phyloP scores from a whole-genome alignment of 2,329 filamentous ascomycete species.

The Hysterium pulicare region DNA sequence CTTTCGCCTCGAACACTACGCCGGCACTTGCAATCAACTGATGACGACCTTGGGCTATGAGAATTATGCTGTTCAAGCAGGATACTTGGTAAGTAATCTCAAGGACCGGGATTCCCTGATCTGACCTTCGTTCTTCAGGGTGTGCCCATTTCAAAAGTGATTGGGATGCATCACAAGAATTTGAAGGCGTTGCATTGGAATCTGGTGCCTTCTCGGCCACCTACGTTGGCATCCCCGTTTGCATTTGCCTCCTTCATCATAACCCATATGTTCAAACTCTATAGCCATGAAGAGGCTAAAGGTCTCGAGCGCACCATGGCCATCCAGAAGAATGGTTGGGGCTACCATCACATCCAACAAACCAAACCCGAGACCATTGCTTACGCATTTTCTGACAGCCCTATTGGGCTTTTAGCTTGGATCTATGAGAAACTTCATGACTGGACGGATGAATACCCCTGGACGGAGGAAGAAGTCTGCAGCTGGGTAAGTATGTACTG shows the following conservation, averaged over 20 bases:
- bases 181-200: too few species aligned
- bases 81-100: constrained; percentile 62
- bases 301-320: constrained; percentile 51
- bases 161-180: too few species aligned
- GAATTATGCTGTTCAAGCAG: constrained; percentile 50
- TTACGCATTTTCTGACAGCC: constrained; percentile 64
- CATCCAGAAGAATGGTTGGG: constrained; percentile 53
- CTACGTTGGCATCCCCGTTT: too few species aligned
- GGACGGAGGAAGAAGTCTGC: constrained; percentile 69
- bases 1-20: constrained; percentile 55
- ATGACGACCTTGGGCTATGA: constrained; percentile 63
- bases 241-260: too few species aligned
- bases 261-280: constrained; percentile 16
- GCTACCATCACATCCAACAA: constrained; percentile 57
- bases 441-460: constrained; percentile 67
- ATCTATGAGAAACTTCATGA: constrained; percentile 73
- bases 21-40: constrained; percentile 59
- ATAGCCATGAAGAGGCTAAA: constrained; percentile 40
- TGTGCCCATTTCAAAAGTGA: too few species aligned
- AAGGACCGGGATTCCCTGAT: too few species aligned
- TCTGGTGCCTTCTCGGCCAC: too few species aligned
- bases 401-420: constrained; percentile 67
- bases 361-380: constrained; percentile 69
- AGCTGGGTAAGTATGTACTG: constrained; percentile 69
- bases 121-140: too few species aligned